Evolutionary conservation across 768 basidiomycete species (phyloP).

Genomic region (Mycena albidolilacea): DNA sequence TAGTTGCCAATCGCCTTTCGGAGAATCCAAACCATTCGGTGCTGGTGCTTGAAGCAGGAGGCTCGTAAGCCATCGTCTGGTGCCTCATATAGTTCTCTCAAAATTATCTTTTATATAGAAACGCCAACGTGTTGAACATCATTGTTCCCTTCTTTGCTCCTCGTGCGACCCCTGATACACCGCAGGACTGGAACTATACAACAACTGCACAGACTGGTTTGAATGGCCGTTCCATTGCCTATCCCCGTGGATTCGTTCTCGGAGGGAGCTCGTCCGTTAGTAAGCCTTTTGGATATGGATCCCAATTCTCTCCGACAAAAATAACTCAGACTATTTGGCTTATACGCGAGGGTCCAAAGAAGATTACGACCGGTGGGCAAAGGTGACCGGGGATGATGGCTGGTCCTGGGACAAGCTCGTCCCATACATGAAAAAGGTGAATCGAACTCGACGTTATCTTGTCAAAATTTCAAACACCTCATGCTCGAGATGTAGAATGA

Average conservation of each 20-base stretch:
- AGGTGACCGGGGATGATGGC: slow-evolving; percentile 36
- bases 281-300: neutral
- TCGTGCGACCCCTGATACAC: slow-evolving; percentile 12
- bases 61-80: slow-evolving; percentile 32
- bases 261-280: slow-evolving; percentile 28
- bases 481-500: slow-evolving; percentile 43
- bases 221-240: slow-evolving; percentile 9
- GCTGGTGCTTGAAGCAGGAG: slow-evolving; percentile 48
- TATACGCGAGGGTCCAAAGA: slow-evolving; percentile 42
- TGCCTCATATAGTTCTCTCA: neutral
- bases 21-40: slow-evolving; percentile 42
- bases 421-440: slow-evolving; percentile 41
- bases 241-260: slow-evolving; percentile 18
- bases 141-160: slow-evolving; percentile 16
- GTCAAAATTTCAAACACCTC: neutral
- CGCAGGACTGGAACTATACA: slow-evolving; percentile 32
- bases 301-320: neutral
- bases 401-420: slow-evolving; percentile 44
- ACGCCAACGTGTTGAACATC: slow-evolving; percentile 18
- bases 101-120: neutral
- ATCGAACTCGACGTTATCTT: neutral
- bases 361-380: slow-evolving; percentile 43
- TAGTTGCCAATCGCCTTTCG: slow-evolving; percentile 45
- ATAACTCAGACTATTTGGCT: slow-evolving; percentile 38
- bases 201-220: slow-evolving; percentile 19